These are phyloP conservation scores for Penicillium soppii DNA, from an alignment of 495 filamentous ascomycete species.

Conservation along the genomic window DNA sequence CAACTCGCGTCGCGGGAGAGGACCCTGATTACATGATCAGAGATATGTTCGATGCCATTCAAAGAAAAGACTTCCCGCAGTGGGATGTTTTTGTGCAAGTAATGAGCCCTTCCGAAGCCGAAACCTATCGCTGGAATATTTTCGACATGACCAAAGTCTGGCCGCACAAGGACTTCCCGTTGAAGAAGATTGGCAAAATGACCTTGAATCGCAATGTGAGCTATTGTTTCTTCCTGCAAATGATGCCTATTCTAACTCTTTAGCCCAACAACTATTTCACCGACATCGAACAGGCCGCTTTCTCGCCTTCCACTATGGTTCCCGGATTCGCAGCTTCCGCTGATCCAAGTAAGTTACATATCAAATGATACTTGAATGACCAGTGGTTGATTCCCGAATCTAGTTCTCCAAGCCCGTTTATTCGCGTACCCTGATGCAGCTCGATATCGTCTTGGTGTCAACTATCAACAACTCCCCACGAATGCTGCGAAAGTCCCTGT, in stretches of 20 bases:
- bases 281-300: conserved; percentile 52
- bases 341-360: conserved; percentile 36
- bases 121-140: conserved; percentile 35
- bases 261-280: conserved; percentile 48
- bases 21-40: conserved; percentile 37
- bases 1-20: conserved; percentile 52
- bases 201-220: conserved; percentile 35
- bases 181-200: conserved; percentile 35
- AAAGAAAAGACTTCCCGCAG: conserved; percentile 33
- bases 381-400: conserved; percentile 27
- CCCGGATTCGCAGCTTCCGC: conserved; percentile 45
- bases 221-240: neutral
- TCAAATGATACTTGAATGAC: neutral
- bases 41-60: conserved; percentile 38
- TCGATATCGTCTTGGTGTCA: conserved; percentile 65
- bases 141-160: conserved; percentile 46
- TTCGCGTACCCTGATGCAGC: conserved; percentile 70
- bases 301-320: conserved; percentile 51
- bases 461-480: conserved; percentile 56
- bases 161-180: conserved; percentile 36
- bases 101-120: conserved; percentile 40
- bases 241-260: neutral
- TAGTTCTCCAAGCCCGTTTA: conserved; percentile 65
- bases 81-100: conserved; percentile 51
- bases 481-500: conserved; percentile 32